phyloP scores from a whole-genome alignment of 2,329 filamentous ascomycete genomes.

The Tolypocladium guangdongense region DNA sequence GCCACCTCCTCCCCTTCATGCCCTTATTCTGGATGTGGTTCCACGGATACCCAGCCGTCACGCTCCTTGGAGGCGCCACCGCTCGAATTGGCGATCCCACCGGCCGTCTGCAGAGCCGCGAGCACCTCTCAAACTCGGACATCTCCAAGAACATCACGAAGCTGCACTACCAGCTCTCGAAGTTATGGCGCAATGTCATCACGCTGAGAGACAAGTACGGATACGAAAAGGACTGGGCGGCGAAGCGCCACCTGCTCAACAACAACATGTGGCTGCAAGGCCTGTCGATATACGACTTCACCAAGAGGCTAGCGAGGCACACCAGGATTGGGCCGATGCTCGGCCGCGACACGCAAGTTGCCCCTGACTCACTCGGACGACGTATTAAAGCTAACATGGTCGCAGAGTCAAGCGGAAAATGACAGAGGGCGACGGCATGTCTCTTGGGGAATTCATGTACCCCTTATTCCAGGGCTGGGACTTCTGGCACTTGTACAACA shows the following conservation, averaged over 20 bases:
- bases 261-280: constrained; percentile 78
- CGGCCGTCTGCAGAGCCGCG: constrained; percentile 52
- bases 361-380: background rate
- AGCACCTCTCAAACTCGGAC: constrained; percentile 37
- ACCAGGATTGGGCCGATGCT: constrained; percentile 81
- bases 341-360: constrained; percentile 69
- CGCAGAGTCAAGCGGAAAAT: constrained; percentile 65
- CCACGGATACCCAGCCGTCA: constrained; percentile 57
- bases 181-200: constrained; percentile 66
- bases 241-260: constrained; percentile 60
- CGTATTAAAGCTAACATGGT: constrained; percentile 8
- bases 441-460: constrained; percentile 86
- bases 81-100: constrained; percentile 72
- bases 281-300: constrained; percentile 60
- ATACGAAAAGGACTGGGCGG: constrained; percentile 51
- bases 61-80: constrained; percentile 63
- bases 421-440: constrained; percentile 83
- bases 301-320: constrained; percentile 60
- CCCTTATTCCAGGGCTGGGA: constrained; percentile 93
- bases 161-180: constrained; percentile 59
- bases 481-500: constrained; percentile 76
- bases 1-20: constrained; percentile 74
- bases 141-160: constrained; percentile 54
- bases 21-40: constrained; percentile 76
- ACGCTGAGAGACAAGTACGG: constrained; percentile 53